Evolutionary conservation across 495 filamentous ascomycete species (phyloP).

Genomic region (Arthonia radiata): DNA sequence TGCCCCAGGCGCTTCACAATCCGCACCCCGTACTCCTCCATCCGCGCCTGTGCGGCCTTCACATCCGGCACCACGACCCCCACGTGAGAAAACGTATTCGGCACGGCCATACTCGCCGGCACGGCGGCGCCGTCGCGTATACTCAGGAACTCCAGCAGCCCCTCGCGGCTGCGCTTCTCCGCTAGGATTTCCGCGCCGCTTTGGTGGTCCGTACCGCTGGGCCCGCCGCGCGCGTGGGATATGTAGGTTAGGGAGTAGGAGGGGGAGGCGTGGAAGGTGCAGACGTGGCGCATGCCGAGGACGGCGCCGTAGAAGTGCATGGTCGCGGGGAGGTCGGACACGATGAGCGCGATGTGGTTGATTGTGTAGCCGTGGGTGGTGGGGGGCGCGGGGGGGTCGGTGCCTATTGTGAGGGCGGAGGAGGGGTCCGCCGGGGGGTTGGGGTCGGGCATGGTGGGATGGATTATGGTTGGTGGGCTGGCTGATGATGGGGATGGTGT

Average conservation of each 20-base stretch:
- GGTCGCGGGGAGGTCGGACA: constrained; percentile 15
- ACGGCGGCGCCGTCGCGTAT: neutral
- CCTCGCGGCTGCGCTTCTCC: constrained; percentile 13
- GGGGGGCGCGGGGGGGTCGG: no score
- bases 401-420: no score
- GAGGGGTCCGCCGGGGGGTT: no score
- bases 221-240: constrained; percentile 12
- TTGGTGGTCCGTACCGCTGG: constrained; percentile 15
- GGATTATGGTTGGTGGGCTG: no score
- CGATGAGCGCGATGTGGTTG: constrained; percentile 21
- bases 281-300: constrained; percentile 24
- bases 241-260: constrained; percentile 12
- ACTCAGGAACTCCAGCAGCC: constrained; percentile 12
- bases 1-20: constrained; percentile 10
- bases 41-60: constrained; percentile 6
- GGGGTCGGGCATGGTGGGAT: no score
- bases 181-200: constrained; percentile 9
- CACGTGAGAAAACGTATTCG: constrained; percentile 10
- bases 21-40: constrained; percentile 5
- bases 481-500: no score
- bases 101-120: constrained; percentile 1
- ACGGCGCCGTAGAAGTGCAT: constrained; percentile 22
- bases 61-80: constrained; percentile 12
- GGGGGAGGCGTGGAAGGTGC: constrained; percentile 11
- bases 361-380: constrained; percentile 18